Conservation (phyloP, 108 stramenopile genomes). For the Cylindrotheca closterium region DNA sequence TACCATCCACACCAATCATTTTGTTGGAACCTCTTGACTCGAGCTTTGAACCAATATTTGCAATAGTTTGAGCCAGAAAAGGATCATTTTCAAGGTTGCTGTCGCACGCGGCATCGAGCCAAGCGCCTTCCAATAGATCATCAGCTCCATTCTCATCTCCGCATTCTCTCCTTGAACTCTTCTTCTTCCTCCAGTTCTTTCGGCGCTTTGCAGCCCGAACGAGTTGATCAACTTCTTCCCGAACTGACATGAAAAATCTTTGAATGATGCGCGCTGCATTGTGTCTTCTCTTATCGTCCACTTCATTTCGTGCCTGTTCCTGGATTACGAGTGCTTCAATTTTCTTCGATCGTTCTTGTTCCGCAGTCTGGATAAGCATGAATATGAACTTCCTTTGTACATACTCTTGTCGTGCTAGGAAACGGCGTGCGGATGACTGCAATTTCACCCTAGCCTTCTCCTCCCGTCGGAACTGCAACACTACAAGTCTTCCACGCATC, state of each 20-base stretch:
- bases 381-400: slow-evolving; percentile 36
- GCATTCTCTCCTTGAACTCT: slow-evolving; percentile 28
- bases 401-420: slow-evolving; percentile 32
- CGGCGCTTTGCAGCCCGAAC: slow-evolving; percentile 47
- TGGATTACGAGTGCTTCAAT: slow-evolving; percentile 29
- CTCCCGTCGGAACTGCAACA: slow-evolving; percentile 4
- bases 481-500: slow-evolving; percentile 31
- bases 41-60: background rate
- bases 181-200: slow-evolving; percentile 42
- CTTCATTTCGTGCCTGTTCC: slow-evolving; percentile 19
- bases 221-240: slow-evolving; percentile 65
- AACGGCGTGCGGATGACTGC: slow-evolving; percentile 34
- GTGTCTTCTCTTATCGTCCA: slow-evolving; percentile 19
- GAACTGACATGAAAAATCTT: slow-evolving; percentile 68
- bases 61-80: slow-evolving; percentile 2
- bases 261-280: slow-evolving; percentile 64
- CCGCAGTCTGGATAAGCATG: slow-evolving; percentile 21
- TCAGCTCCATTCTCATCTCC: slow-evolving; percentile 35
- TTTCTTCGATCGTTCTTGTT: slow-evolving; percentile 20
- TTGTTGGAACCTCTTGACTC: background rate
- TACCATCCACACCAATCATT: background rate
- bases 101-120: slow-evolving; percentile 19
- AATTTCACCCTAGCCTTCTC: slow-evolving; percentile 16
- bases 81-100: slow-evolving; percentile 5
- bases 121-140: slow-evolving; percentile 48